These are phyloP conservation scores for Cladosporium cucumerinum DNA, from an alignment of 2,329 filamentous ascomycete species.

Conservation along the genomic window DNA sequence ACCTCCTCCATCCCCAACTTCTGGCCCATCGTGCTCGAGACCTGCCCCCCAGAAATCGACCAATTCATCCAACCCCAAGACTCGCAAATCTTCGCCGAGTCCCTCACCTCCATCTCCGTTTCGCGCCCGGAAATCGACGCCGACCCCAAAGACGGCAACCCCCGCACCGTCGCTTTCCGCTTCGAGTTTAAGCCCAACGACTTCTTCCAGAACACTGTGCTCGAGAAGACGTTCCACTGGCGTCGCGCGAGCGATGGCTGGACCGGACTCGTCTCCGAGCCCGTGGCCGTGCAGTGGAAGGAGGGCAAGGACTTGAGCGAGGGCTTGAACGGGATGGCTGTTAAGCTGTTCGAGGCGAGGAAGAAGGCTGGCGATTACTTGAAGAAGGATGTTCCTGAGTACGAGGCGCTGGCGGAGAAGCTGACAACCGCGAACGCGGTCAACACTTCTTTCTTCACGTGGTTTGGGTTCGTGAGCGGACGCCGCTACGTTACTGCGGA, in stretches of 20 bases:
- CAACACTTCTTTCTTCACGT: conserved; percentile 77
- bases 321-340: conserved; percentile 72
- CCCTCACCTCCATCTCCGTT: conserved; percentile 67
- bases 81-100: conserved; percentile 65
- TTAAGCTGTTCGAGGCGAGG: conserved; percentile 65
- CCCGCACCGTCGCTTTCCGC: conserved; percentile 71
- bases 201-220: conserved; percentile 70
- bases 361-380: conserved; percentile 44
- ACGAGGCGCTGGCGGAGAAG: conserved; percentile 53
- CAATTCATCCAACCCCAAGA: conserved; percentile 82
- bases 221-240: conserved; percentile 93
- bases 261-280: conserved; percentile 79
- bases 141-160: conserved; percentile 58
- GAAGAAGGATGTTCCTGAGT: conserved; percentile 51
- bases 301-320: conserved; percentile 75
- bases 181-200: conserved; percentile 81
- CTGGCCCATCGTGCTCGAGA: conserved; percentile 92
- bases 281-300: conserved; percentile 80
- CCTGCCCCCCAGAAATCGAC: conserved; percentile 80
- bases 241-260: conserved; percentile 66
- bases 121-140: conserved; percentile 73
- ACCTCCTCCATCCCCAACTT: conserved; percentile 77
- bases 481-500: conserved; percentile 67
- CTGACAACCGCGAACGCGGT: conserved; percentile 43
- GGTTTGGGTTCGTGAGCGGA: conserved; percentile 71